phyloP scores from a whole-genome alignment of 345 rosid genomes.

The Euphorbia peplus region DNA sequence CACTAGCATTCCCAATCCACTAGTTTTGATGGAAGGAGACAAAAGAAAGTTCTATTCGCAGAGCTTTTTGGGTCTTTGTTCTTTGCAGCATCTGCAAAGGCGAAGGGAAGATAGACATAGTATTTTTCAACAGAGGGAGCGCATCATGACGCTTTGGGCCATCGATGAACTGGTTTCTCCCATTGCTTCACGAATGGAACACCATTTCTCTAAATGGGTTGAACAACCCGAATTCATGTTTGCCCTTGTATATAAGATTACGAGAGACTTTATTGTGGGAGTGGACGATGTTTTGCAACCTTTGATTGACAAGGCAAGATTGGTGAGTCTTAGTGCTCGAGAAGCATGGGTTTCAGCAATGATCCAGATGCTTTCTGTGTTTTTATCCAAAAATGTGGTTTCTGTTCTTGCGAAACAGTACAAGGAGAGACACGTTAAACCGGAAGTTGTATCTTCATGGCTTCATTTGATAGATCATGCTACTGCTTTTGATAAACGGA shows the following conservation, averaged over 20 bases:
- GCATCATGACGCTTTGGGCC: conserved; percentile 48
- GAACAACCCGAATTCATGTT: conserved; percentile 66
- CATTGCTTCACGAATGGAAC: conserved; percentile 64
- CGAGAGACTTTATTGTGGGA: conserved; percentile 59
- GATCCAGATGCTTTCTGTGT: conserved; percentile 59
- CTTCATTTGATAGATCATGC: conserved; percentile 69
- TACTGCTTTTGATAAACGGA: conserved; percentile 60
- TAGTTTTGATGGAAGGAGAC: conserved; percentile 52
- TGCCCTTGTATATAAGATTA: conserved; percentile 58
- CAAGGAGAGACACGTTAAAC: conserved; percentile 42
- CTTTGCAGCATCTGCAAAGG: conserved; percentile 58
- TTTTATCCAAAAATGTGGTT: conserved; percentile 48
- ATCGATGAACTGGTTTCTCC: conserved; percentile 70
- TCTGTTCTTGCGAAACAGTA: conserved; percentile 44
- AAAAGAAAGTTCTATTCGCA: conserved; percentile 49
- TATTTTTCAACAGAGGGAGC: conserved; percentile 20
- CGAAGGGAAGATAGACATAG: conserved; percentile 47
- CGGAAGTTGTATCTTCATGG: conserved; percentile 59
- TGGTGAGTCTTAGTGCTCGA: conserved; percentile 59
- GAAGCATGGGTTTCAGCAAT: conserved; percentile 86
- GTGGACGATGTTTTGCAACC: conserved; percentile 77
- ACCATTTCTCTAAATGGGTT: conserved; percentile 71
- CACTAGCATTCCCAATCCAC: conserved; percentile 52
- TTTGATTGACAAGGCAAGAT: conserved; percentile 63
- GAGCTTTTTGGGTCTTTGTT: conserved; percentile 65